phyloP scores from a whole-genome alignment of 164 flowering plant species.

The Liquidambar formosana region DNA sequence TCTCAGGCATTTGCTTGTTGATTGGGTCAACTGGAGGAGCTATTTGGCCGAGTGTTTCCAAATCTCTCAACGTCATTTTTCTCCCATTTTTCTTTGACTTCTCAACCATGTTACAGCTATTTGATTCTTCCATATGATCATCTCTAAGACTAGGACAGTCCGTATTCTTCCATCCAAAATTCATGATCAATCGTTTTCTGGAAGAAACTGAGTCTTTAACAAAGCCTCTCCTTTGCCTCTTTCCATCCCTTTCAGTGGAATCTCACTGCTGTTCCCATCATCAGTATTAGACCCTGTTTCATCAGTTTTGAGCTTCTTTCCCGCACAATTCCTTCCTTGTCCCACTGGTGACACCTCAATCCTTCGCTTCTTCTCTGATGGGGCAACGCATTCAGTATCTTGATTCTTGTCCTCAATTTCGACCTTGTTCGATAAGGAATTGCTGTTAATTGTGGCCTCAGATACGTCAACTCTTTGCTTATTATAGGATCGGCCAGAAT shows the following conservation, averaged over 20 bases:
- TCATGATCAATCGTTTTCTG: not conserved
- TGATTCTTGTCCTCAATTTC: no score
- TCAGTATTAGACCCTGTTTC: no score
- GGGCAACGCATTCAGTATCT: not conserved
- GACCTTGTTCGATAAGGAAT: not conserved
- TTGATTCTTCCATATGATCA: not conserved
- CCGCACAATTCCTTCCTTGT: not conserved
- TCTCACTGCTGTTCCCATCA: no score
- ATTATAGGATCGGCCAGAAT: no score
- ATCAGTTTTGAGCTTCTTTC: not conserved
- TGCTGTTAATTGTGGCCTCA: not conserved
- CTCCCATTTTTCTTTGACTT: constrained; percentile 24
- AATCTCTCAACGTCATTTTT: constrained; percentile 26
- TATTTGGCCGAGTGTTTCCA: constrained; percentile 21
- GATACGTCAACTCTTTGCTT: not conserved
- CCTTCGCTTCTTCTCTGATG: not conserved
- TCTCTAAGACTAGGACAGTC: no score
- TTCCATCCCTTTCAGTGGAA: not conserved
- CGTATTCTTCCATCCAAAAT: not conserved
- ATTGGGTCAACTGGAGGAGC: not conserved
- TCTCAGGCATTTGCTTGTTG: not conserved
- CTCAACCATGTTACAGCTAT: not conserved
- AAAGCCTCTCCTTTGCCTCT: not conserved
- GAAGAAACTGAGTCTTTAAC: not conserved
- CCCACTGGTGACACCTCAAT: constrained; percentile 5